A percentile compares a stretch with the other conserved stretches of the same genome.
Evolutionary conservation across 805 yeast species (phyloP).

Genomic region (Maudiozyma bulderi): DNA sequence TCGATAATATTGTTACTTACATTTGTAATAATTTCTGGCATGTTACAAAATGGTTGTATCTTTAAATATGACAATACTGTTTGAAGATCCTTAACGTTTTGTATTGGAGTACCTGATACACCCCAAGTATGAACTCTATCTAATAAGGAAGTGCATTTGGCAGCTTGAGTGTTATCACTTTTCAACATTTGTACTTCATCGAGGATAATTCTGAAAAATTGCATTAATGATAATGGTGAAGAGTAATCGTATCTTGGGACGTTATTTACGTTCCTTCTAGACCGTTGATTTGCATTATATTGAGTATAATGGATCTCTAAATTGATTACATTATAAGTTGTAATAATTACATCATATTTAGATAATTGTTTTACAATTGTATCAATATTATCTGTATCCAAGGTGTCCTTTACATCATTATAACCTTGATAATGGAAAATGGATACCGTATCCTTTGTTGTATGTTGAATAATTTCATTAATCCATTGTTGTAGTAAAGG

Average conservation of each 20-base stretch:
- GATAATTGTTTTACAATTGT: conserved; percentile 44
- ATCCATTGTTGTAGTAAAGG: conserved; percentile 82
- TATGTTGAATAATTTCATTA: conserved; percentile 49
- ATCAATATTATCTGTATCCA: conserved; percentile 11
- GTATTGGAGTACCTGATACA: conserved; percentile 90
- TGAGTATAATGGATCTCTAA: conserved; percentile 71
- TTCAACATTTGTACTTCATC: conserved; percentile 96
- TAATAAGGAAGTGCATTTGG: conserved; percentile 67
- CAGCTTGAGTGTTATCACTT: conserved; percentile 57
- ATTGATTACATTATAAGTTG: conserved; percentile 65
- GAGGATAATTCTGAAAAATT: conserved; percentile 81
- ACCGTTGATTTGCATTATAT: conserved; percentile 44
- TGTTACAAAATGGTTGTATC: conserved; percentile 51
- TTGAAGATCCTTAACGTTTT: conserved; percentile 55
- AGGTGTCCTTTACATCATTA: conserved; percentile 26
- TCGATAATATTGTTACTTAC: conserved; percentile 6
- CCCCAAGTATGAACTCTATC: conserved; percentile 94
- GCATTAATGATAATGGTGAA: conserved; percentile 71
- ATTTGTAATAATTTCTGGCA: conserved; percentile 11
- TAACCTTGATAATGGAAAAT: conserved; percentile 59
- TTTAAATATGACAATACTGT: conserved; percentile 63
- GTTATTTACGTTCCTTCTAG: conserved; percentile 23
- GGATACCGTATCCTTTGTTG: conserved; percentile 33
- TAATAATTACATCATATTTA: conserved; percentile 66
- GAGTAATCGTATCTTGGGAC: conserved; percentile 43